Evolutionary conservation across 1,284 basidiomycete genomes (phyloP), one percentile per base, ranked within the genome.

Genomic region (Irpex rosettiformis): DNA sequence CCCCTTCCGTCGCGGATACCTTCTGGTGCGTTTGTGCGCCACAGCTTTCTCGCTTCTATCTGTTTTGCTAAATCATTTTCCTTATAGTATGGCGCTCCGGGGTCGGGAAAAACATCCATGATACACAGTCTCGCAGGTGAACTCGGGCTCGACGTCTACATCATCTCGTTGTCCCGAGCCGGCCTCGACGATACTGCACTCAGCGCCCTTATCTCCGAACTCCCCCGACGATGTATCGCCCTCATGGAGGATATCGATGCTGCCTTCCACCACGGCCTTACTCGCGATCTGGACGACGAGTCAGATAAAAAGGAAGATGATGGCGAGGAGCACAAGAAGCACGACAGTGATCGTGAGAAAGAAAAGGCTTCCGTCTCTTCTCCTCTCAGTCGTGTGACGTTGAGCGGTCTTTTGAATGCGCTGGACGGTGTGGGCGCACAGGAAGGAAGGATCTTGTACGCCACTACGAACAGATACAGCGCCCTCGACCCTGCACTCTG

Each of bases 221-320:
- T 93, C 1, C 89, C 91, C 45, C 78, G 83, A 55, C 77, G 81
- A 62, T 88, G 85, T 62, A 86, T 93, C 58, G 84, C 88, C 0
- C 74, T 93, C 22, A 88, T 93, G 80, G 91, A 93, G 71, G 91
- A 91, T 66, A 86, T 91, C 58, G 89, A 91, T 62, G 88, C 85
- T 3, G 87, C 86, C 0, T 88, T 90, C 69, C 80, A 79, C 40
- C 79, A 80, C 57, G 77, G 78, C 25, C 64, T 89, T 40, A 83
- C 76, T 58, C 82, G 84, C 18, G 76, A 78, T 53, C 62, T 62
- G 30, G 62, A 60, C 7, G 57, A 64, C 29, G 58, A 58, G 3
- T 64, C 65, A 18, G 67, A 64, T 54, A 48, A 58, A 21, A 57
- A 58, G 24, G 29, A 61, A 4, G 55, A 64, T 24, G 59, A 57